A percentile compares a stretch with the other conserved stretches of the same genome.
phyloP scores from a whole-genome alignment of 1,139 yeast genomes.

The Suhomyces coccinellae region DNA sequence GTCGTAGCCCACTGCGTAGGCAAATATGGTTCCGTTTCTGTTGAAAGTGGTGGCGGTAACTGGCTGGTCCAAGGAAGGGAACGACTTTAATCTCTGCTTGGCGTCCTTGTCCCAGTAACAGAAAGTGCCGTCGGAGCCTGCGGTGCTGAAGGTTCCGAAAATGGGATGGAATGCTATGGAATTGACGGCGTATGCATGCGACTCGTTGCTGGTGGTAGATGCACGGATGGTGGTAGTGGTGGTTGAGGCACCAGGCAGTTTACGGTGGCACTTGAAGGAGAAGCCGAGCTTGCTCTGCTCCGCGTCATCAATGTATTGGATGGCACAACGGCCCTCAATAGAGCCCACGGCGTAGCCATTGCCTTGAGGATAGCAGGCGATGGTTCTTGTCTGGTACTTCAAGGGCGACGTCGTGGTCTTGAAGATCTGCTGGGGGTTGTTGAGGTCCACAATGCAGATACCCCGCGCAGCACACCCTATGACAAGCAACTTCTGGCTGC shows the following conservation, averaged over 20 bases:
- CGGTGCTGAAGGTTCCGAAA: conserved; percentile 89
- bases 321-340: conserved; percentile 96
- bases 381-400: conserved; percentile 84
- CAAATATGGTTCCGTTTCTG: conserved; percentile 79
- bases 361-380: conserved; percentile 85
- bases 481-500: conserved; percentile 76
- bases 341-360: conserved; percentile 93
- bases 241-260: conserved; percentile 35
- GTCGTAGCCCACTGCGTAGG: conserved; percentile 91
- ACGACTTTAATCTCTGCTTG: conserved; percentile 80
- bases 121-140: conserved; percentile 93
- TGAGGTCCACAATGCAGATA: conserved; percentile 71
- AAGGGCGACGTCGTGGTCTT: conserved; percentile 77
- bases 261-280: conserved; percentile 93
- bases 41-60: conserved; percentile 82
- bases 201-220: conserved; percentile 31
- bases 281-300: conserved; percentile 75
- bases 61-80: conserved; percentile 69
- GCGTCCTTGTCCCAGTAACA: conserved; percentile 97
- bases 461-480: conserved; percentile 94
- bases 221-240: conserved; percentile 30
- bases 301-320: conserved; percentile 84
- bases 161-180: conserved; percentile 84
- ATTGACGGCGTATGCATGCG: conserved; percentile 73
- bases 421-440: conserved; percentile 81